Evolutionary conservation across 345 rosid species (phyloP).

Genomic region (Pugionium cornutum): DNA sequence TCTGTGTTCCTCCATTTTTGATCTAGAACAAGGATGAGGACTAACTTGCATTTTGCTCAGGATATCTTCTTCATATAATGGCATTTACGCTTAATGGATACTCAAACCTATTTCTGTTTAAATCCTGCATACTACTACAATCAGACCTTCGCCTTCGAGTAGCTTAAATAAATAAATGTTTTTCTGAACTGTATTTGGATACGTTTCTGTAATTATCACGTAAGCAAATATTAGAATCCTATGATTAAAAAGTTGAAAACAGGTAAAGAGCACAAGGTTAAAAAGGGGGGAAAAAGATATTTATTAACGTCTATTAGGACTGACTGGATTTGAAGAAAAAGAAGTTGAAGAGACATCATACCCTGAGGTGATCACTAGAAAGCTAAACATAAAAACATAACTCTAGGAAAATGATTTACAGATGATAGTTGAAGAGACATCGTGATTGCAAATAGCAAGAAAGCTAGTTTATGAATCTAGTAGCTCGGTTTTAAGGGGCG

Average conservation of each 20-base stretch:
- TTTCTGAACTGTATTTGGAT: background rate
- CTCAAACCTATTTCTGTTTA: too few relatives aligned
- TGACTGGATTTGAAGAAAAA: background rate
- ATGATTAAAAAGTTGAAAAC: background rate
- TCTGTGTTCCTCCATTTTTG: conserved; percentile 16
- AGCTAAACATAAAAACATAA: conserved; percentile 29
- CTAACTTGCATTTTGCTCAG: background rate
- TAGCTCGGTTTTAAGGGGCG: conserved; percentile 41
- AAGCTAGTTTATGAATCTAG: conserved; percentile 20
- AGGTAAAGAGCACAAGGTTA: too few relatives aligned
- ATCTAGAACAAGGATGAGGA: background rate
- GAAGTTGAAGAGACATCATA: conserved; percentile 19
- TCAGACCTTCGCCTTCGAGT: too few relatives aligned
- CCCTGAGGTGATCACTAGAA: conserved; percentile 36
- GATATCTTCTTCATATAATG: background rate
- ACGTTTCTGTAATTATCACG: background rate
- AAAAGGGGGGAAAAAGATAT: background rate
- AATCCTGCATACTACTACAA: too few relatives aligned
- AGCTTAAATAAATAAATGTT: background rate
- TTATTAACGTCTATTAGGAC: background rate
- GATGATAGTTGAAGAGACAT: conserved; percentile 13
- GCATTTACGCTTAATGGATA: too few relatives aligned
- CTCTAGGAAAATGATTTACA: conserved; percentile 31
- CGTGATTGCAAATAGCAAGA: background rate
- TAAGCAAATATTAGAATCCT: background rate